Evolutionary conservation across 495 filamentous ascomycete genomes (phyloP), one percentile per base, ranked within the genome.

Genomic region (Apodospora peruviana): DNA sequence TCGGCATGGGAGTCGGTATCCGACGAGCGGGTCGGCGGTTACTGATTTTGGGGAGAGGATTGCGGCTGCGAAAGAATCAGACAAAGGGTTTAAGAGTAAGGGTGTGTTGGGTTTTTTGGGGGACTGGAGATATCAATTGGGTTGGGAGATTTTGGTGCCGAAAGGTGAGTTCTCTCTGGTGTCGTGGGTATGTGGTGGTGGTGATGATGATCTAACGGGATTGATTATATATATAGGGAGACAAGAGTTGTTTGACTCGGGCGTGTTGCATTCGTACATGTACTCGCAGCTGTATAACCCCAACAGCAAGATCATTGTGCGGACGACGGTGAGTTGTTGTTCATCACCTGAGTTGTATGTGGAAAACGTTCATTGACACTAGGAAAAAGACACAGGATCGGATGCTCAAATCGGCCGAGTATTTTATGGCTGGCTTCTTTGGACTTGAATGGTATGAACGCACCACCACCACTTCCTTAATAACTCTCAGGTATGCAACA

Each of bases 1-100:
- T 5, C 77, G 89, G 4, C 89, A 95, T 66, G 89, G 88, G 10
- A 84, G 85, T 8, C 76, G 89, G 51, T 85, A 86, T 62, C 89
- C 89, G 18, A 91, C 88, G 0, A 55, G 59, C 2, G 68, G 71
- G 18, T 61, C 58, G 7, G 88, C 89, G 57, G 71, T 71, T 12
- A 50, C 58, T 16, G 67, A 78, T 7, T 70, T 91, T 42, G 61
- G 76, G 4, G 66, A 69, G 3, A 82, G 90, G 43, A 77, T 90
- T 25, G 57, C 61, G 9, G 74, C 70, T 39, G 81, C 78, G 11
- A 74, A 64, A 2, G 61, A 70, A 4, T 83, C 62, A 1, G 63
- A 71, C 2, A 84, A 80, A n/a, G n/a, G n/a, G 52, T 65, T 68
- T 3, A 73, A 73, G n/a, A 66, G 72, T 11, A 80, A 78, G 39